Percentiles rank a stretch among this genome's conserved stretches.
phyloP scores from a whole-genome alignment of 2,329 filamentous ascomycete genomes.

The Fusarium hostae region DNA sequence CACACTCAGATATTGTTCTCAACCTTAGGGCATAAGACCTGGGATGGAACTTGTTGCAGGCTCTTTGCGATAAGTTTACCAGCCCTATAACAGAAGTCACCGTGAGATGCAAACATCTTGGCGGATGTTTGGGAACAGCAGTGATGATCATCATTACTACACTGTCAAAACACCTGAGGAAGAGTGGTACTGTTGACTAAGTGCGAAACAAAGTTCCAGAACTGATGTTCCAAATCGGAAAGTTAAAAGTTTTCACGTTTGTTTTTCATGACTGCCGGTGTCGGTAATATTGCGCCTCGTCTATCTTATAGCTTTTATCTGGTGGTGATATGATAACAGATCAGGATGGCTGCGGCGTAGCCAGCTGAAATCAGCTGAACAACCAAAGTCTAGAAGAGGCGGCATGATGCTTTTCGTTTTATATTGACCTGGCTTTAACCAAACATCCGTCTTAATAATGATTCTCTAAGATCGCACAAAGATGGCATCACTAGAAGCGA shows the following conservation, averaged over 20 bases:
- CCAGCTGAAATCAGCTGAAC: neutral
- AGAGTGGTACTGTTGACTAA: neutral
- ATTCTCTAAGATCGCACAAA: neutral
- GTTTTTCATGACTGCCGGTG: neutral
- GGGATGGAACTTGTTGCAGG: constrained; percentile 31
- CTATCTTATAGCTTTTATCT: neutral
- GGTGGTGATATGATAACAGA: neutral
- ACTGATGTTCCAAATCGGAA: neutral
- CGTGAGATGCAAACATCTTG: constrained; percentile 16
- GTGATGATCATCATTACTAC: constrained; percentile 11
- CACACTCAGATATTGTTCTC: neutral
- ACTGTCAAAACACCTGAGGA: neutral
- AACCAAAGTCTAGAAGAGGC: neutral
- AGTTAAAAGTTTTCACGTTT: neutral
- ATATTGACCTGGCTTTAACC: neutral
- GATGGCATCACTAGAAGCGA: constrained; percentile 6
- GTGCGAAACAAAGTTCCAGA: neutral
- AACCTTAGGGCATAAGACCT: neutral
- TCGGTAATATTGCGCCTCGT: constrained; percentile 1
- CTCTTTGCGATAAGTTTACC: constrained; percentile 4
- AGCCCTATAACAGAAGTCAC: constrained; percentile 23
- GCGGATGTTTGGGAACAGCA: neutral
- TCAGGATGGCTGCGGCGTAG: neutral
- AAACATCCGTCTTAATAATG: neutral
- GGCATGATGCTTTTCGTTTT: neutral